Percentiles rank a stretch among this genome's conserved stretches.
These are phyloP conservation scores for Lentinula edodes DNA, from an alignment of 768 basidiomycete species.

Conservation along the genomic window DNA sequence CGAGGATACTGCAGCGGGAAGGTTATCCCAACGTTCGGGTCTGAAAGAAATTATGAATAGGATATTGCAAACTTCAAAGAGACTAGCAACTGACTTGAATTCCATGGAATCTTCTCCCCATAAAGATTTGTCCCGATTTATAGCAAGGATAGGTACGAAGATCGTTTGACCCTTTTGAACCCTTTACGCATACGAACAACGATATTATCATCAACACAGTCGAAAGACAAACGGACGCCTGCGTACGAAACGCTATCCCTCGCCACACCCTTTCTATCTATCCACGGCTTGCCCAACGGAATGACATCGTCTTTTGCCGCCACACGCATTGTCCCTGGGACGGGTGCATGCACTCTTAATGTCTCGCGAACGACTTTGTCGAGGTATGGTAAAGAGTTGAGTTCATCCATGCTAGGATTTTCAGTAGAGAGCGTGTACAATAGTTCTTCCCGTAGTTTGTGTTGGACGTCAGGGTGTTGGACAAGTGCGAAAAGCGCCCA, in stretches of 20 bases:
- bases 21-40: constrained; percentile 57
- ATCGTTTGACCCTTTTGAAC: constrained; percentile 40
- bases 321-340: constrained; percentile 22
- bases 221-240: not conserved
- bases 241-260: constrained; percentile 22
- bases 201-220: constrained; percentile 9
- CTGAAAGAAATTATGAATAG: constrained; percentile 28
- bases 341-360: constrained; percentile 34
- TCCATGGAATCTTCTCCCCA: constrained; percentile 64
- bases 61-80: constrained; percentile 5
- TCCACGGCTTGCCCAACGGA: constrained; percentile 27
- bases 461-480: constrained; percentile 31
- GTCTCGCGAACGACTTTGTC: constrained; percentile 41
- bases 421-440: constrained; percentile 31
- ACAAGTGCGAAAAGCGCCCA: constrained; percentile 44
- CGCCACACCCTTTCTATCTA: constrained; percentile 24
- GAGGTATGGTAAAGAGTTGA: constrained; percentile 45
- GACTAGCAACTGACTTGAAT: constrained; percentile 40
- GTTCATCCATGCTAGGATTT: constrained; percentile 43
- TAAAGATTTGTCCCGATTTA: constrained; percentile 47
- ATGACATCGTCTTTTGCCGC: constrained; percentile 31
- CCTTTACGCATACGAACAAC: constrained; percentile 29
- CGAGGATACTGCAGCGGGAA: constrained; percentile 34
- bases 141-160: constrained; percentile 41
- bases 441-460: constrained; percentile 38